Conservation (phyloP, 257 asterid species). For the Coffea eugenioides region DNA sequence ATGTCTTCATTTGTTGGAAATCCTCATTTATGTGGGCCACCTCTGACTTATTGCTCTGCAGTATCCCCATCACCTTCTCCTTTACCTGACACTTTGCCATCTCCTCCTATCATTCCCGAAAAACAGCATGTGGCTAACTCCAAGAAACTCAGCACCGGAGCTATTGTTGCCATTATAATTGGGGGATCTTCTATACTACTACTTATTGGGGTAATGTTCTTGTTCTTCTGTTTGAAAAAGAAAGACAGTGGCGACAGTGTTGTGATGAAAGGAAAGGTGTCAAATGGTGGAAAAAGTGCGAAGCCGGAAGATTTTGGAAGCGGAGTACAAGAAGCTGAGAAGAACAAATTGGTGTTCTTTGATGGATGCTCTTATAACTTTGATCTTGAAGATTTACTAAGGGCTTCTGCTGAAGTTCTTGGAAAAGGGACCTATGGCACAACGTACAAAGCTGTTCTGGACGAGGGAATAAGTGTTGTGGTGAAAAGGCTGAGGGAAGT, state of each 20-base stretch:
- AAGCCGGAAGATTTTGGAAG: conserved; percentile 92
- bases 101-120: conserved; percentile 20
- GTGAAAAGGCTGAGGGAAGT: conserved; percentile 83
- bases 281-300: conserved; percentile 50
- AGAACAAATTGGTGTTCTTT: conserved; percentile 73
- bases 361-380: conserved; percentile 69
- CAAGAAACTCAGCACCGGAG: conserved; percentile 36
- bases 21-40: conserved; percentile 59
- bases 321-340: conserved; percentile 86
- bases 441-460: conserved; percentile 79
- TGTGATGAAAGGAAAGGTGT: conserved; percentile 54
- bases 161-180: conserved; percentile 46
- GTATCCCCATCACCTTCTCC: conserved; percentile 45
- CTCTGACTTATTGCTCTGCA: conserved; percentile 44
- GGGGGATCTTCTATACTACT: conserved; percentile 46
- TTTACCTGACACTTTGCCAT: conserved; percentile 14
- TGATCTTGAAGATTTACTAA: conserved; percentile 81
- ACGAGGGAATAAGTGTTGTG: conserved; percentile 71
- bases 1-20: conserved; percentile 70
- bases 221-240: conserved; percentile 56
- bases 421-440: conserved; percentile 94
- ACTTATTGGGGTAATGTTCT: conserved; percentile 25
- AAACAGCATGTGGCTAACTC: conserved; percentile 16
- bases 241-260: conserved; percentile 29
- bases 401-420: conserved; percentile 97